Conservation (phyloP, 2,329 filamentous ascomycete genomes). For the Ophiostoma sp. region DNA sequence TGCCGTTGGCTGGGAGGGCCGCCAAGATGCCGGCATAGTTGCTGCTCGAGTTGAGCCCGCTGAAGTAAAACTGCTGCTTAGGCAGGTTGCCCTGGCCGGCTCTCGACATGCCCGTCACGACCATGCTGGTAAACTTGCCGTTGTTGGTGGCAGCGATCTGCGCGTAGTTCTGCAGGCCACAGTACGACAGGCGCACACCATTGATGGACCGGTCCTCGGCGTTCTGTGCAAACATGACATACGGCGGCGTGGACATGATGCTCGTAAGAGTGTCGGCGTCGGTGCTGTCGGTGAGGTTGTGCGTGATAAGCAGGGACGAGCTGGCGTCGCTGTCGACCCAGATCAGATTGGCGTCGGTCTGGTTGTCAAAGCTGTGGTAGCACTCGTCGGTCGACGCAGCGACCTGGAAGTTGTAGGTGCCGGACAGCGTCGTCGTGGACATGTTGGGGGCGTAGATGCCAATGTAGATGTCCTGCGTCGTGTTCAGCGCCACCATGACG, state of each 20-base stretch:
- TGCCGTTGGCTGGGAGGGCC: constrained; percentile 58
- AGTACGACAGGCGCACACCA: constrained; percentile 75
- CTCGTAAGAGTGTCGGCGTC: constrained; percentile 48
- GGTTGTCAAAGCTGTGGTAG: constrained; percentile 62
- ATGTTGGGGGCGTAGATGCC: constrained; percentile 66
- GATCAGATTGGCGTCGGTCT: constrained; percentile 53
- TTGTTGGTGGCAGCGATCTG: constrained; percentile 55
- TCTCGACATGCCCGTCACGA: constrained; percentile 61
- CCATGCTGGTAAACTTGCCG: constrained; percentile 43
- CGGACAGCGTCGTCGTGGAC: constrained; percentile 51
- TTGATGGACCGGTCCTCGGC: constrained; percentile 52
- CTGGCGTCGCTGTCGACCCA: constrained; percentile 81
- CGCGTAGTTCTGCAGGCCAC: constrained; percentile 65
- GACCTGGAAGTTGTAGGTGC: constrained; percentile 72
- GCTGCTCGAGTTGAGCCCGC: constrained; percentile 64
- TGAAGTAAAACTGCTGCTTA: constrained; percentile 84
- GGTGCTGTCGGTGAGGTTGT: constrained; percentile 57
- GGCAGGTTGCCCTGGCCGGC: constrained; percentile 61
- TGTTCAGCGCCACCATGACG: constrained; percentile 56
- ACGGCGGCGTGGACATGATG: constrained; percentile 55
- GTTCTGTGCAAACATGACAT: constrained; percentile 69
- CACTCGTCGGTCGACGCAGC: constrained; percentile 74
- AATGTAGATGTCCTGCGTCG: constrained; percentile 66
- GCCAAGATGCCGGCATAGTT: constrained; percentile 70
- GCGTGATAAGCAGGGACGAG: constrained; percentile 72